Evolutionary conservation across 495 filamentous ascomycete species (phyloP).

Genomic region (Penicillium malachiteum): DNA sequence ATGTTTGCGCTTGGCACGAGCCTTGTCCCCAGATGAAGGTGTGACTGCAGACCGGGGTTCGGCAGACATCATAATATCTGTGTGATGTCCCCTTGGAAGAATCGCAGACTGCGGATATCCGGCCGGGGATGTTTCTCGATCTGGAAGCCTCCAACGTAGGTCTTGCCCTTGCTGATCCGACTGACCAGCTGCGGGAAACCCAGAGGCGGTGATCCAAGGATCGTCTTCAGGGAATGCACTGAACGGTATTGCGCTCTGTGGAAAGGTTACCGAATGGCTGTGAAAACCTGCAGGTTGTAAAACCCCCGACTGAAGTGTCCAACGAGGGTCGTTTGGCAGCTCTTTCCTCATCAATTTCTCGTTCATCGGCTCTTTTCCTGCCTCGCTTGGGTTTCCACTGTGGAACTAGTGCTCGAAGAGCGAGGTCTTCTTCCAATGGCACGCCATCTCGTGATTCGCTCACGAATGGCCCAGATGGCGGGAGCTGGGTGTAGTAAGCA

Average conservation of each 20-base stretch:
- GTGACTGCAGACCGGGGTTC: slow-evolving; percentile 73
- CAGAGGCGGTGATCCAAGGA: slow-evolving; percentile 54
- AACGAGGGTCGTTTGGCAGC: slow-evolving; percentile 63
- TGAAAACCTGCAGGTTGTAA: slow-evolving; percentile 54
- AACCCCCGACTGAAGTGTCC: slow-evolving; percentile 62
- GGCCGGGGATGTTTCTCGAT: slow-evolving; percentile 57
- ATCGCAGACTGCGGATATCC: slow-evolving; percentile 82
- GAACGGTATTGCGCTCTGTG: slow-evolving; percentile 60
- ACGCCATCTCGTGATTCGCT: slow-evolving; percentile 81
- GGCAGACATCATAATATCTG: slow-evolving; percentile 46
- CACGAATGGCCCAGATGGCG: slow-evolving; percentile 57
- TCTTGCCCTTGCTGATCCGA: slow-evolving; percentile 39
- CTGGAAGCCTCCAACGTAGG: slow-evolving; percentile 47
- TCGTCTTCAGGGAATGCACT: slow-evolving; percentile 61
- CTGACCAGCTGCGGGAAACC: slow-evolving; percentile 27
- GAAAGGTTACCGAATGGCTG: slow-evolving; percentile 48
- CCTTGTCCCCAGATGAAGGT: slow-evolving; percentile 52
- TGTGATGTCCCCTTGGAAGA: slow-evolving; percentile 56
- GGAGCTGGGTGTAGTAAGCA: slow-evolving; percentile 81
- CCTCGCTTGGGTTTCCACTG: slow-evolving; percentile 89
- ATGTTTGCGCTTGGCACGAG: slow-evolving; percentile 69
- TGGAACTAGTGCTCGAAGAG: slow-evolving; percentile 82
- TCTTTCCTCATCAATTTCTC: slow-evolving; percentile 57
- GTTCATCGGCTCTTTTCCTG: slow-evolving; percentile 77
- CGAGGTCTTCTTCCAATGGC: slow-evolving; percentile 86